Evolutionary conservation across 225 moss, liverwort and hornwort species (phyloP).

Genomic region (Marchantia paleacea): DNA sequence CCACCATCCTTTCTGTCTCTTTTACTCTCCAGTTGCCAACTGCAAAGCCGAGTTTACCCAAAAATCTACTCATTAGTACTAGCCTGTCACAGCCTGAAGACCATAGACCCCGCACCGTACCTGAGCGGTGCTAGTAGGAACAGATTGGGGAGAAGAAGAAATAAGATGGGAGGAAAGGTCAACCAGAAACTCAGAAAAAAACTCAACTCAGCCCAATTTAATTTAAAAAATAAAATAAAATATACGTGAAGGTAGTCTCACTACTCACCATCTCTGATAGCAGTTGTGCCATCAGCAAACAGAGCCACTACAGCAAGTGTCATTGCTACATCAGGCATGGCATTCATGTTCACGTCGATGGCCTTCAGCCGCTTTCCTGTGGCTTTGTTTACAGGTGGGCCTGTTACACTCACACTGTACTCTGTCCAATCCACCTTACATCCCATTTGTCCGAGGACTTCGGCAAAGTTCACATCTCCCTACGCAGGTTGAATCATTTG

Average conservation of each 20-base stretch:
- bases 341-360: constrained; percentile 93
- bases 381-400: constrained; percentile 49
- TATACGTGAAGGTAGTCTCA: neutral
- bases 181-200: neutral
- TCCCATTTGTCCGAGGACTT: constrained; percentile 74
- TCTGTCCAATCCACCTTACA: constrained; percentile 79
- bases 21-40: constrained; percentile 99
- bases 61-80: neutral
- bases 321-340: constrained; percentile 98
- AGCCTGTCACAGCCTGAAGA: too few relatives aligned
- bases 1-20: constrained; percentile 98
- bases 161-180: neutral
- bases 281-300: constrained; percentile 70
- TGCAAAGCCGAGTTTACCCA: constrained; percentile 30
- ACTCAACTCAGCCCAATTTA: neutral
- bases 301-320: constrained; percentile 93
- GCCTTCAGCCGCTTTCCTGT: constrained; percentile 74
- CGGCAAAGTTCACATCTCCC: constrained; percentile 93
- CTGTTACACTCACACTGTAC: constrained; percentile 68
- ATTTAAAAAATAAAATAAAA: neutral
- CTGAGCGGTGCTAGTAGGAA: neutral
- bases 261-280: constrained; percentile 75
- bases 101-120: neutral
- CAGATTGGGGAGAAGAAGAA: too few relatives aligned
- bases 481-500: constrained; percentile 21